Base-by-base conservation (phyloP, 2,329 filamentous ascomycete species). In the Ophiostoma novo-ulmi region DNA sequence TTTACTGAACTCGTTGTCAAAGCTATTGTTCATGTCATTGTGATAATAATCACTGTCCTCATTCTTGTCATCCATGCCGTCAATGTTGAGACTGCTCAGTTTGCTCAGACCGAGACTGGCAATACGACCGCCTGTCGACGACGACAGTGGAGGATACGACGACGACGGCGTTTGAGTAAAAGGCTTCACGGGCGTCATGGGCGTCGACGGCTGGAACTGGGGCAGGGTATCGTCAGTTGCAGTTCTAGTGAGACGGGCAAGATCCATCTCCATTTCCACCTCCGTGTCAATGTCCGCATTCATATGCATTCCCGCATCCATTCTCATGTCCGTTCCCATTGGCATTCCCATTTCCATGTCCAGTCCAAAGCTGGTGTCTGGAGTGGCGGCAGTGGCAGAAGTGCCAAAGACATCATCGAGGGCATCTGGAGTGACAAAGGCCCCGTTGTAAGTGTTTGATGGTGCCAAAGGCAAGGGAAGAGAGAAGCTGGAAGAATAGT, bases 331-430 rank as follows among this genome's bases (percentile, higher is more conserved):
- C 44, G 17, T 20, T 48, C 17, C 44, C 44, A 48, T 48, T 48
- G 17, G 17, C 44, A 48, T 7, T 48, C 17, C 44, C 44, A 48
- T 48, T 20, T 48, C 44, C 44, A 48, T 64, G 61, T 64, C 35
- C 31, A 39, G 20, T 31, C 31, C 31, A n/a, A 65, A 65, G 14
- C 5, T 22, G 14, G 17, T 5, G 61, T 10, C 11, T n/a, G 61
- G 26, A 11, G 26, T 38, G 35, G n/a, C 55, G 2, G 61, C 63
- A 38, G 35, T 17, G 17, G 31, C 14, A 41, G 36, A 3, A 17
- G 63, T 38, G 8, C 63, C 63, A 65, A 39, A 65, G 35, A 65
- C 63, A 22, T 65, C 61, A 7, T 65, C 61, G 61, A 39, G 35
- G 35, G 6, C 5, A 7, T 39, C 35, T 7, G 8, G 13, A 35